Percentiles rank a stretch among this genome's conserved stretches.
Evolutionary conservation across 1,284 basidiomycete genomes (phyloP).

Genomic region (Heterobasidion parviporum): DNA sequence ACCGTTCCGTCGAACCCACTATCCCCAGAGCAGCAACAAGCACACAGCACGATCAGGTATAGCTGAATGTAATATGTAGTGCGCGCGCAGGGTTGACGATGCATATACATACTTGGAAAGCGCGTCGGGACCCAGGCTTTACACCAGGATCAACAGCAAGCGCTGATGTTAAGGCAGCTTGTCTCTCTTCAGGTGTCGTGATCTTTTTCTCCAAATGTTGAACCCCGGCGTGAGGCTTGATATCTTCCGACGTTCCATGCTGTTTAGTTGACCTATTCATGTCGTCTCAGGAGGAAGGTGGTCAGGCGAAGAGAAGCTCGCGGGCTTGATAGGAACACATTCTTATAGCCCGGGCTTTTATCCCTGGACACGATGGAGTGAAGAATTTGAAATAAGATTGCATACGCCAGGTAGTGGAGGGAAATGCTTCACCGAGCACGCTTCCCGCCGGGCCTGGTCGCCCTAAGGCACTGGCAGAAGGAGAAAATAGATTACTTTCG

Average conservation of each 20-base stretch:
- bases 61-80: slow-evolving; percentile 18
- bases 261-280: background rate
- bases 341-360: too few species aligned
- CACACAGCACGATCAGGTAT: slow-evolving; percentile 35
- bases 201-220: slow-evolving; percentile 46
- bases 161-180: slow-evolving; percentile 35
- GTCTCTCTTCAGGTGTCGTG: slow-evolving; percentile 35
- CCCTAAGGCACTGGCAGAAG: too few species aligned
- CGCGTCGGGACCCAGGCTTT: slow-evolving; percentile 25
- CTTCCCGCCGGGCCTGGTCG: too few species aligned
- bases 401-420: too few species aligned
- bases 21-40: slow-evolving; percentile 43
- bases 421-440: too few species aligned
- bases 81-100: slow-evolving; percentile 7
- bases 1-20: slow-evolving; percentile 46
- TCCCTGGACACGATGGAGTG: too few species aligned
- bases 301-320: too few species aligned
- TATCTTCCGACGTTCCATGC: background rate
- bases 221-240: background rate
- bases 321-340: too few species aligned
- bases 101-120: slow-evolving; percentile 25
- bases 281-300: background rate
- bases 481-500: too few species aligned
- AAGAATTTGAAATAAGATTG: too few species aligned
- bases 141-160: slow-evolving; percentile 43